Conservation (phyloP, 805 yeast species). For the Diddensiella santjacobensis region DNA sequence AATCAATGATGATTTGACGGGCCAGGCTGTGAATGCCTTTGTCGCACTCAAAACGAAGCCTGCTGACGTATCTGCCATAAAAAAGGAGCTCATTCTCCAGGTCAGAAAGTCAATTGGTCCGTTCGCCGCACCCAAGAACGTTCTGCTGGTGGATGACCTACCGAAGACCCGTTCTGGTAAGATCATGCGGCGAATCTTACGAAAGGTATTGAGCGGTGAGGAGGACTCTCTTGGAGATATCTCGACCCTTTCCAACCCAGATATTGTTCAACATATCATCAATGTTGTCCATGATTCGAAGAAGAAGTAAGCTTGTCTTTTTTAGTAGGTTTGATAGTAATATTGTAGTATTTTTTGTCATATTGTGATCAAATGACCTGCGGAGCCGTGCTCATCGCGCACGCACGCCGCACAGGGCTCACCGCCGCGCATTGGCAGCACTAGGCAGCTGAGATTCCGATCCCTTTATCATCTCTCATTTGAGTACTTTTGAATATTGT, state of each 20-base stretch:
- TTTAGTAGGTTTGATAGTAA: too few relatives aligned
- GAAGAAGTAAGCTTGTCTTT: too few relatives aligned
- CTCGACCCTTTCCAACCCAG: slow-evolving; percentile 84
- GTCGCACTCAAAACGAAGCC: slow-evolving; percentile 69
- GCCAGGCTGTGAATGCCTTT: slow-evolving; percentile 95
- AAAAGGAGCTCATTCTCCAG: slow-evolving; percentile 73
- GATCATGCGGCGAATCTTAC: slow-evolving; percentile 94
- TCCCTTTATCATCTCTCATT: too few relatives aligned
- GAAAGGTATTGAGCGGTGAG: slow-evolving; percentile 89
- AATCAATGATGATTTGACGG: slow-evolving; percentile 89
- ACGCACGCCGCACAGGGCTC: too few relatives aligned
- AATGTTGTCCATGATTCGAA: slow-evolving; percentile 46
- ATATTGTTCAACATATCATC: slow-evolving; percentile 72
- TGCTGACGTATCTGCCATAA: slow-evolving; percentile 38
- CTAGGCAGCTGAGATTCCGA: too few relatives aligned
- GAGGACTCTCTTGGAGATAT: slow-evolving; percentile 87
- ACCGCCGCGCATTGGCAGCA: too few relatives aligned
- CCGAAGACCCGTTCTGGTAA: slow-evolving; percentile 98
- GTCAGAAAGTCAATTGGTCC: slow-evolving; percentile 89
- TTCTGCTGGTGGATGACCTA: slow-evolving; percentile 79
- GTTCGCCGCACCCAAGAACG: slow-evolving; percentile 91
- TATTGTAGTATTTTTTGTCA: too few relatives aligned
- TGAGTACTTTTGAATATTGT: too few relatives aligned
- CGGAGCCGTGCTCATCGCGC: too few relatives aligned
- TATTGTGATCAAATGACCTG: too few relatives aligned